Base-by-base conservation (phyloP, 495 filamentous ascomycete species). In the Lepraria neglecta region DNA sequence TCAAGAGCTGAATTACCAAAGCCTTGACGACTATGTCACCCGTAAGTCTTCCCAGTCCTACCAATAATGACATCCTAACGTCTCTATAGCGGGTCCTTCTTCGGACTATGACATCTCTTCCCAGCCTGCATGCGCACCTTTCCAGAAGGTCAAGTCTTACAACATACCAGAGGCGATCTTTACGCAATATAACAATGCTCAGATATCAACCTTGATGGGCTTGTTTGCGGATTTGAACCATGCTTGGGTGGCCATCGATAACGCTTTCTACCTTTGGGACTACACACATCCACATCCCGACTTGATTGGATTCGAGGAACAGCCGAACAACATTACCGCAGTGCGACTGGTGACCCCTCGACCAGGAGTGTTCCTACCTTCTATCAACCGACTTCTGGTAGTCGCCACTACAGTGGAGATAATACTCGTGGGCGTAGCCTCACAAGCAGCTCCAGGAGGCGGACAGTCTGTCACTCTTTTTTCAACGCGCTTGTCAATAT, bases 261-360 rank as follows among this genome's bases (percentile, higher is more conserved):
- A 94, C 73, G 86, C 88, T 58, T 79, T 99, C 30, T 99, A 97
- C 70, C 78, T 99, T 14, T 99, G 94, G 94, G 94, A 99, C 73
- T 99, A 96, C 69, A 92, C 90, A 11, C 81, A 87, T 63, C 86
- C 88, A 31, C 86, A 90, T 67, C 87, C 92, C 27, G 88, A 94
- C 67, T 73, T 96, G n/a, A 86, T 94, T 58, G 94, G 92, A 33
- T 97, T 86, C 69, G 94, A 97, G 72, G 91, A 94, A 56, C 87
- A 91, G 72, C 88, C 91, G 71, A 86, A 95, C 70, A 87, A 79
- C 59, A 96, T 99, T 65, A 90, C 87, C 30, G 83, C 87, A 31
- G 89, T 97, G 50, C 88, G 87, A 65, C 78, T 99, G 30, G 83
- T 92, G 14, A 81, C 82, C 47, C 94, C 94, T 15, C 87, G 84